Conservation (phyloP, 495 filamentous ascomycete genomes). For the Neurospora sp. region DNA sequence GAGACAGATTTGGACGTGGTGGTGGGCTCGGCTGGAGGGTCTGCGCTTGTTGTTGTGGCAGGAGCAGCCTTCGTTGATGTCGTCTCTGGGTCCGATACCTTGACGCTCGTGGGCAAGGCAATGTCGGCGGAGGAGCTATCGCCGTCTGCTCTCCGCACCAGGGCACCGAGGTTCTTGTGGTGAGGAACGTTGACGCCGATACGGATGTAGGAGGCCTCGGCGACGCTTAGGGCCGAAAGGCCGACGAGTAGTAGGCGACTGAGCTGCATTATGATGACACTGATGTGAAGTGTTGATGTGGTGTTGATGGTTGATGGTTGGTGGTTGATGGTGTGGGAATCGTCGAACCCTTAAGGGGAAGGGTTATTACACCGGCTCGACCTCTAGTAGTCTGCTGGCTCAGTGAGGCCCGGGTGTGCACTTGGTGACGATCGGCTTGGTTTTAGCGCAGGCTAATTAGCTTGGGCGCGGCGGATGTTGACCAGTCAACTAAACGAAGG, state of each 20-base stretch:
- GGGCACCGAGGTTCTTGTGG: neutral
- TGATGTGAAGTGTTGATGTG: slow-evolving; percentile 3
- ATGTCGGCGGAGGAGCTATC: slow-evolving; percentile 2
- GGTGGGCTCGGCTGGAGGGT: neutral
- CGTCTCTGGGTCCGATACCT: neutral
- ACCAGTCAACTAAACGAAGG: neutral
- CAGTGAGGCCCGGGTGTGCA: neutral
- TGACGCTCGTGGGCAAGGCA: neutral
- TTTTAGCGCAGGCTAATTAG: neutral
- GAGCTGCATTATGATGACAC: slow-evolving; percentile 28
- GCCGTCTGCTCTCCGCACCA: slow-evolving; percentile 7
- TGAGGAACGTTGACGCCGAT: slow-evolving; percentile 5
- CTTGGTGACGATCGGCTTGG: neutral
- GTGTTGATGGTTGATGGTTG: neutral
- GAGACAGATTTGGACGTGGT: neutral
- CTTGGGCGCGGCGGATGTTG: neutral
- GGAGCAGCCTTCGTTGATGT: neutral
- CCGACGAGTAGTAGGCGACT: slow-evolving; percentile 28
- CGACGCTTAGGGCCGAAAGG: slow-evolving; percentile 29
- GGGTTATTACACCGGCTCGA: neutral
- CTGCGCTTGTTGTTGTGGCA: neutral
- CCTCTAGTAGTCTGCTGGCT: neutral
- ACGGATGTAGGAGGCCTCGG: slow-evolving; percentile 27
- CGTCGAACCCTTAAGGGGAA: neutral
- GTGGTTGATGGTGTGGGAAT: neutral